These are phyloP conservation scores for Fomitopsis pinicola DNA, from an alignment of 1,284 basidiomycete species.

Conservation along the genomic window DNA sequence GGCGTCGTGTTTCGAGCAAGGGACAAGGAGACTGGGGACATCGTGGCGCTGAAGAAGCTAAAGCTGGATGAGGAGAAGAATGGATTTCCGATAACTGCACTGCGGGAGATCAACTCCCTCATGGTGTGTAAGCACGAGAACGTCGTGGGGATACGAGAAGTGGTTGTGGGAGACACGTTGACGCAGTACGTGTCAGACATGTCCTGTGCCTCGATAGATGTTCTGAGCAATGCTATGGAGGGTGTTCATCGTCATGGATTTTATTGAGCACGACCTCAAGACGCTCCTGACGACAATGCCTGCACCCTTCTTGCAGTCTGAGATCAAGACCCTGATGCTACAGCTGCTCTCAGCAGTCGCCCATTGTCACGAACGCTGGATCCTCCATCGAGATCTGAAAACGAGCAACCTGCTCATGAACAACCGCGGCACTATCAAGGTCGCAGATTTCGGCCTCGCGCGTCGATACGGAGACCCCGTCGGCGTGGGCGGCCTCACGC, in stretches of 20 bases:
- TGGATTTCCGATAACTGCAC: slow-evolving; percentile 96
- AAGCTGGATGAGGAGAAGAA: slow-evolving; percentile 98
- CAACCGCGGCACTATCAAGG: slow-evolving; percentile 96
- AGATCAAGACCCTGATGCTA: slow-evolving; percentile 95
- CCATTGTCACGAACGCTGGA: slow-evolving; percentile 95
- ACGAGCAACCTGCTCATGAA: slow-evolving; percentile 99
- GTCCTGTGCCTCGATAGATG: not conserved
- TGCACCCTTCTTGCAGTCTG: slow-evolving; percentile 91
- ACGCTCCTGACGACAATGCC: slow-evolving; percentile 92
- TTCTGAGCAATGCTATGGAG: slow-evolving; percentile 36
- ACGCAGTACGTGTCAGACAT: slow-evolving; percentile 80
- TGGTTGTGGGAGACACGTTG: slow-evolving; percentile 98
- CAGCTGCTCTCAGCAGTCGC: slow-evolving; percentile 93
- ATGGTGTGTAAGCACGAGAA: slow-evolving; percentile 92
- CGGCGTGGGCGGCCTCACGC: slow-evolving; percentile 90
- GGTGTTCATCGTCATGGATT: slow-evolving; percentile 99
- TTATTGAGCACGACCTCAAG: slow-evolving; percentile 99
- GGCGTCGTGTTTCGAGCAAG: slow-evolving; percentile 95
- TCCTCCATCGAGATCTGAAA: slow-evolving; percentile 96
- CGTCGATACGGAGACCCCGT: slow-evolving; percentile 94
- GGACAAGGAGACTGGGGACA: slow-evolving; percentile 90
- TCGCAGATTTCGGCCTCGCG: slow-evolving; percentile 97
- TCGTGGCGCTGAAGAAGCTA: slow-evolving; percentile 96
- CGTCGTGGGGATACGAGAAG: slow-evolving; percentile 92
- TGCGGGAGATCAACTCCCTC: slow-evolving; percentile 93